A percentile compares a stretch with the other conserved stretches of the same genome.
phyloP scores from a whole-genome alignment of 176 grass and related monocot genomes.

The Rhipidocladum racemiflorum region DNA sequence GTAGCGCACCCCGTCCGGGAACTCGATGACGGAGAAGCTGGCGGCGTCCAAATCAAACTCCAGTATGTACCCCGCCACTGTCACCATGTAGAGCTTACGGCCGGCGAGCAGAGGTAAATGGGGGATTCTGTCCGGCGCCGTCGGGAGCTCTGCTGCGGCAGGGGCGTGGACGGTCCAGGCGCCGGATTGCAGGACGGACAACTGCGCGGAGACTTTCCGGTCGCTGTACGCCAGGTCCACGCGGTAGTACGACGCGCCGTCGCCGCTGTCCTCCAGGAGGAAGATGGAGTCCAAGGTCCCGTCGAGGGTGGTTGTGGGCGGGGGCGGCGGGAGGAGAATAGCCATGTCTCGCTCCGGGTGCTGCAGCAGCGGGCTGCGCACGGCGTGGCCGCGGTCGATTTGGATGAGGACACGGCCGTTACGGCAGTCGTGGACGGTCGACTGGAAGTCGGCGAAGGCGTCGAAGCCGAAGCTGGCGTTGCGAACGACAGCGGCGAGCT shows the following conservation, averaged over 20 bases:
- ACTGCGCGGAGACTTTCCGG: neutral
- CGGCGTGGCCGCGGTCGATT: neutral
- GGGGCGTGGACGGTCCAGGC: neutral
- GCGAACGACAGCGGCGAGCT: neutral
- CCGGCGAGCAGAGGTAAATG: neutral
- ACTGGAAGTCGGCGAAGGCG: no score
- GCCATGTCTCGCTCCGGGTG: no score
- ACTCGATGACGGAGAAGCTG: neutral
- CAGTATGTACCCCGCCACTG: neutral
- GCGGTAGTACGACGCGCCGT: neutral
- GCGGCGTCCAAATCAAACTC: neutral
- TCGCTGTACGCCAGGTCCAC: neutral
- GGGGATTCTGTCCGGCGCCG: neutral
- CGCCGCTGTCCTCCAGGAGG: neutral
- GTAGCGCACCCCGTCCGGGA: neutral
- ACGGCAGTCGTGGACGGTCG: neutral
- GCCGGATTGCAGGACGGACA: neutral
- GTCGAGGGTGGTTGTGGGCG: neutral
- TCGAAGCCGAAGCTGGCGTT: neutral
- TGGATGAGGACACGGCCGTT: neutral
- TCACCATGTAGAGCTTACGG: constrained; percentile 21
- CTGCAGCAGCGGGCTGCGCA: neutral
- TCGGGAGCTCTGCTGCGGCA: accelerated
- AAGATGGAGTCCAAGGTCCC: neutral
- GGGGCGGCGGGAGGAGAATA: neutral